Evolutionary conservation across 2,329 filamentous ascomycete species (phyloP).

Genomic region (Aspergillus jensenii): DNA sequence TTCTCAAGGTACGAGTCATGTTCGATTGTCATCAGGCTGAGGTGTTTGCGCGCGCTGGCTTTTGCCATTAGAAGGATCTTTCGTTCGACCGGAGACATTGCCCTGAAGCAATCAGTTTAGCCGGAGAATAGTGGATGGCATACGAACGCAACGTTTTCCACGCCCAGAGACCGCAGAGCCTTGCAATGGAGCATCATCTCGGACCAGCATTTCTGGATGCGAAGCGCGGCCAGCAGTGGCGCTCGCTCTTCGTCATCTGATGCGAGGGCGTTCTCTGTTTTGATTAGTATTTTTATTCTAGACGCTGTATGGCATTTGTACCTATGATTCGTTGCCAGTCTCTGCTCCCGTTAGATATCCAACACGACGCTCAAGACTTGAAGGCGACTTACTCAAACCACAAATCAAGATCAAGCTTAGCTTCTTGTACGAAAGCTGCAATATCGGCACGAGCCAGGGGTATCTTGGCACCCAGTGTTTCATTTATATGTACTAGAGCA

Average conservation of each 20-base stretch:
- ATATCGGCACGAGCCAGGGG: slow-evolving; percentile 37
- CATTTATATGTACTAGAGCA: slow-evolving; percentile 36
- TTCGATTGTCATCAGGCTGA: slow-evolving; percentile 49
- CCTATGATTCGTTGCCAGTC: slow-evolving; percentile 40
- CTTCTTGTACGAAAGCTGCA: slow-evolving; percentile 44
- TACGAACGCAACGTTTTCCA: slow-evolving; percentile 48
- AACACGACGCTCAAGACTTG: background rate
- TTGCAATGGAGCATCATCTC: slow-evolving; percentile 54
- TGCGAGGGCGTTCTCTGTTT: slow-evolving; percentile 27
- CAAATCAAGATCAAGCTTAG: slow-evolving; percentile 49
- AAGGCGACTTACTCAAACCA: slow-evolving; percentile 46
- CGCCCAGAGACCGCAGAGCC: slow-evolving; percentile 49
- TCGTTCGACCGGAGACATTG: slow-evolving; percentile 52
- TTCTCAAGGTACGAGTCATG: slow-evolving; percentile 51
- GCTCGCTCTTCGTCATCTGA: slow-evolving; percentile 32
- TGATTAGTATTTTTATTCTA: background rate
- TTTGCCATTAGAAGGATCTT: slow-evolving; percentile 53
- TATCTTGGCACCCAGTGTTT: slow-evolving; percentile 28
- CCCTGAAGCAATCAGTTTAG: slow-evolving; percentile 17
- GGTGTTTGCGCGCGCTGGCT: slow-evolving; percentile 51
- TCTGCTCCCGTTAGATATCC: slow-evolving; percentile 18
- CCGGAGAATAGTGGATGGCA: background rate
- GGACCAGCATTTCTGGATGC: slow-evolving; percentile 56
- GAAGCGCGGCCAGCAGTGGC: slow-evolving; percentile 47
- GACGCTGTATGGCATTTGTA: slow-evolving; percentile 11